Base-by-base conservation (phyloP, 352 stramenopile species). In the Globisporangium recalcitrans region DNA sequence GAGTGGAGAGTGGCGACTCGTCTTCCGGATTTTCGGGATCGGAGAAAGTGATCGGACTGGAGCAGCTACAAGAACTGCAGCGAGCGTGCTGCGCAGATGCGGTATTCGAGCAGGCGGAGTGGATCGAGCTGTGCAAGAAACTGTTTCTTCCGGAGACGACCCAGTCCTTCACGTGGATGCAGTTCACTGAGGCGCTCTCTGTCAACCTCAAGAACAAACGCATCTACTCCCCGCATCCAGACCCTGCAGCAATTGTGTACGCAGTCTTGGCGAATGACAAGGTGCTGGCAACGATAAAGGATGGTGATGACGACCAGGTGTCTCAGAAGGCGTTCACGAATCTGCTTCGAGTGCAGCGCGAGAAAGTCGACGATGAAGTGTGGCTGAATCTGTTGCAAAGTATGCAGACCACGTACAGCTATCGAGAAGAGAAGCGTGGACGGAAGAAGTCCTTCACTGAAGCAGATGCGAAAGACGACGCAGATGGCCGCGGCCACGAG, bases 371-470 rank as follows among this genome's bases (percentile, higher is more conserved):
- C 11, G 74, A 83, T 46, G 67, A 82, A 5, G 75, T 72, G 19
- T 87, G 78, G 78, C 71, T 84, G 52, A 59, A 74, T 10, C 54
- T 87, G 27, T 46, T 87, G 19, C 66, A 83, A 51, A 68, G 72
- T 3, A 75, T 80, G 59, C 72, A 87, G 55, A 73, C 64, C 3
- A 70, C 56, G 31, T 78, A 82, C 52, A 73, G 73, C n/a, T 75
- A 77, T 53, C 65, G 69, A 3, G 34, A 72, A 13, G 57, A 64
- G 21, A 51, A 51, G 29, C 57, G 48, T 14, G 10, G 38, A 1
- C 51, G 72, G 1, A 67, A 65, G 44, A 67, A 65, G 4, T 77
- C 69, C 24, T 48, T 71, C 7, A 22, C 52, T 11, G 57, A 66
- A 1, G 31, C 10, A 8, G 48, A 63, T 14, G 27, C 4, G 14